Evolutionary conservation across 2,329 filamentous ascomycete genomes (phyloP).

Genomic region (Lecanicillium sp.): DNA sequence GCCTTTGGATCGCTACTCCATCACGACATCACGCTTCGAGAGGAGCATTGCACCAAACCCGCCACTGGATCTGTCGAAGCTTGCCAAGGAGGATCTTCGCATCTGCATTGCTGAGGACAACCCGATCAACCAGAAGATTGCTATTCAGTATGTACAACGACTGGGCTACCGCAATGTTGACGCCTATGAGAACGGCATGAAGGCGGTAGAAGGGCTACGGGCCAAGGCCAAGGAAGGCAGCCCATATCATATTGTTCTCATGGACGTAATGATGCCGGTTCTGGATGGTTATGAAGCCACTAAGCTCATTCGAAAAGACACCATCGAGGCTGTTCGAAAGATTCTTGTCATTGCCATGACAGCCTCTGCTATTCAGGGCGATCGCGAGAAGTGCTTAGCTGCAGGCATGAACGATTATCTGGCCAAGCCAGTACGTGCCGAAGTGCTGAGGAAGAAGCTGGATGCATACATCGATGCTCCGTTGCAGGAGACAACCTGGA

Average conservation of each 20-base stretch:
- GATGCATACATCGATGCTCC: constrained; percentile 42
- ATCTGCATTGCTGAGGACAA: constrained; percentile 96
- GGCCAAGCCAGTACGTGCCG: constrained; percentile 86
- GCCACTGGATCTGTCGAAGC: constrained; percentile 58
- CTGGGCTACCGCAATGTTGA: constrained; percentile 75
- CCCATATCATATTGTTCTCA: constrained; percentile 84
- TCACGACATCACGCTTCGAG: constrained; percentile 24
- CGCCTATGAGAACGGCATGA: constrained; percentile 82
- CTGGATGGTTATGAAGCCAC: constrained; percentile 91
- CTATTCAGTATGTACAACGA: constrained; percentile 80
- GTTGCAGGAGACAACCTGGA: constrained; percentile 14
- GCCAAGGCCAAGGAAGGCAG: constrained; percentile 59
- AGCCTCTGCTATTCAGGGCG: constrained; percentile 86
- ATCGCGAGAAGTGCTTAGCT: constrained; percentile 89
- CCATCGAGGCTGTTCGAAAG: constrained; percentile 66
- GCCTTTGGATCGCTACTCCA: constrained; percentile 25
- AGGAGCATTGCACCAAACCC: constrained; percentile 31
- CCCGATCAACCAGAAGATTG: constrained; percentile 88
- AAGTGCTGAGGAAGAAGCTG: constrained; percentile 78
- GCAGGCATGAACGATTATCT: constrained; percentile 98
- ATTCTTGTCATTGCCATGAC: constrained; percentile 97
- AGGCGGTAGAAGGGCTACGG: constrained; percentile 80
- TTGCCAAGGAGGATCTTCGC: constrained; percentile 70
- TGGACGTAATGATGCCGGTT: constrained; percentile 96
- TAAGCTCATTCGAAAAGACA: constrained; percentile 68